Base-by-base conservation (phyloP, 164 flowering plant species). In the Akebia trifoliata region DNA sequence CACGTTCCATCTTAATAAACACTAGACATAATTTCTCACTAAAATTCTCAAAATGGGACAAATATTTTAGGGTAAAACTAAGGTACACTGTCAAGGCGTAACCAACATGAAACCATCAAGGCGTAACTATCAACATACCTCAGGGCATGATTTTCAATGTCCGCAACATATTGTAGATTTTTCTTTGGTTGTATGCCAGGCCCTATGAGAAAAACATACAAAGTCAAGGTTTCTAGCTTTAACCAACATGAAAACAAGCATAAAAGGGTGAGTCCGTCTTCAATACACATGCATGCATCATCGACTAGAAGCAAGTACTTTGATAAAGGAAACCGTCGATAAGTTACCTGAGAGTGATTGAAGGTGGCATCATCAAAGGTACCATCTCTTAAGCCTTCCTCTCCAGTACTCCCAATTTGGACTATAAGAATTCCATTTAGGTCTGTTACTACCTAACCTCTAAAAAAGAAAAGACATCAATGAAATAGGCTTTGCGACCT, bases 61-160 rank as follows among this genome's bases (percentile, higher is more conserved):
- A n/a, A n/a, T n/a, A n/a, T n/a, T n/a, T n/a, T n/a, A n/a, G n/a
- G n/a, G n/a, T n/a, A n/a, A n/a, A n/a, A n/a, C n/a, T n/a, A n/a
- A n/a, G n/a, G n/a, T n/a, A n/a, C n/a, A n/a, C n/a, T 0, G 31
- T 10, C 18, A 4, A 44, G 11, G 35, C n/a, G n/a, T n/a, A n/a
- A n/a, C n/a, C n/a, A 17, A 40, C 15, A 50, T 12, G 24, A 22
- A 43, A 44, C 22, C 30, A 8, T 24, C 2, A 42, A 11, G 8
- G n/a, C 3, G 2, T 1, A 26, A 31, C 31, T 26, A 39, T n/a
- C n/a, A 11, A 57, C 42, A 38, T 76, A 93, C 98, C 98, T 85
- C 61, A 93, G 65, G 60, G 98, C 98, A 78, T 93, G 97, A 63
- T 93, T 93, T 72, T 90, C 98, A 7, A 97, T 93, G 63, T 93